phyloP scores from a whole-genome alignment of 1,284 basidiomycete species.

The Boletus semigastroideus region DNA sequence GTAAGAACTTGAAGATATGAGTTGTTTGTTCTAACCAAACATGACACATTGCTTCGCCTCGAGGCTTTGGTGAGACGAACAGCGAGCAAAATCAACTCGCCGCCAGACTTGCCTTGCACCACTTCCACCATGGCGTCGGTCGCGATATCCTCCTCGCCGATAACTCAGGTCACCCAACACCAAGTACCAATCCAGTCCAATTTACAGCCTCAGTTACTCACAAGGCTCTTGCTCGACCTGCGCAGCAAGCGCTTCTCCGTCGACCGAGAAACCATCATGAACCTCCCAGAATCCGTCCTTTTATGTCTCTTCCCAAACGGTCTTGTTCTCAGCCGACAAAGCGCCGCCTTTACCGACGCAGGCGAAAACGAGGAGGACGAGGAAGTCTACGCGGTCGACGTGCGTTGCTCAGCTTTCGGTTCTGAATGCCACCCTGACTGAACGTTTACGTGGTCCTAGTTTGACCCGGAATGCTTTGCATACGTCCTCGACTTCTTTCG shows the following conservation, averaged over 20 bases:
- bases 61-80: constrained; percentile 32
- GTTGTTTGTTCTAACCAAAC: constrained; percentile 34
- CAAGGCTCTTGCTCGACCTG: constrained; percentile 88
- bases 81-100: constrained; percentile 14
- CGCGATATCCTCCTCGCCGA: constrained; percentile 68
- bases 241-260: constrained; percentile 91
- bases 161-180: constrained; percentile 81
- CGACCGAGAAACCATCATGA: constrained; percentile 98
- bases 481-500: constrained; percentile 93
- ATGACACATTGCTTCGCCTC: constrained; percentile 28
- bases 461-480: constrained; percentile 95
- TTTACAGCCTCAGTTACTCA: constrained; percentile 80
- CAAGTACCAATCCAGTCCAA: constrained; percentile 63
- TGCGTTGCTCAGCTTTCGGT: constrained; percentile 46
- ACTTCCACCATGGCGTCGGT: constrained; percentile 45
- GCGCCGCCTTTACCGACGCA: constrained; percentile 68
- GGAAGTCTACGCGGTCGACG: constrained; percentile 94
- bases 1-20: constrained; percentile 5
- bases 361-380: constrained; percentile 86
- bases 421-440: background rate
- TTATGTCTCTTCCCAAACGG: constrained; percentile 98
- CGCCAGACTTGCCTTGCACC: constrained; percentile 13
- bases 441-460: constrained; percentile 53
- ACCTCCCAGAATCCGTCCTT: constrained; percentile 94
- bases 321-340: constrained; percentile 88